These are phyloP conservation scores for Solanum chilense DNA, from an alignment of 257 asterid genomes.

Conservation along the genomic window DNA sequence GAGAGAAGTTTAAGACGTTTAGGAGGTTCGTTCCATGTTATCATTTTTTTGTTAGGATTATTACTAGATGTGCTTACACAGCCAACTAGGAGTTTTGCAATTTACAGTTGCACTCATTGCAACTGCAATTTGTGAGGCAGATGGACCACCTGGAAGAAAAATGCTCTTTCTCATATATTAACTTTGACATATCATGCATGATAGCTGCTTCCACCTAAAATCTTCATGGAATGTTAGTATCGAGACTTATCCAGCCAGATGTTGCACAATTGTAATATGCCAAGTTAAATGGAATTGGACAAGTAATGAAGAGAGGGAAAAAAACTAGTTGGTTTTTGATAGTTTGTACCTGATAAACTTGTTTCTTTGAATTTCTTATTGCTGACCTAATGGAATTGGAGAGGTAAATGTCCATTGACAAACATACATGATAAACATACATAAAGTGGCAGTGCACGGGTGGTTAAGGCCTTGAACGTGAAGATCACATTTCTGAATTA, in stretches of 20 bases:
- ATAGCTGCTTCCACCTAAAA: background rate
- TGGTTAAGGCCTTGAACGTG: background rate
- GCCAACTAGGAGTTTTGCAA: background rate
- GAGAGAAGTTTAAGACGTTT: background rate
- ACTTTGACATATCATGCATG: background rate
- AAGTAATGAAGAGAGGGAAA: background rate
- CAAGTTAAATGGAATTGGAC: background rate
- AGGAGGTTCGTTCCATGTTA: background rate
- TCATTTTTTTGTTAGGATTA: background rate
- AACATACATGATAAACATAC: background rate
- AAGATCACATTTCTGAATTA: background rate
- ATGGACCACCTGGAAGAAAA: background rate
- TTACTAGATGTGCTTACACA: background rate
- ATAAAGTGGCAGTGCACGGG: background rate
- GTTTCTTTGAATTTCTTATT: background rate
- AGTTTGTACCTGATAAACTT: background rate
- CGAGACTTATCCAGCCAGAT: background rate
- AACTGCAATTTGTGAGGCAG: background rate
- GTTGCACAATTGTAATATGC: background rate
- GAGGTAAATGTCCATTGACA: background rate
- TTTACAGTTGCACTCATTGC: background rate
- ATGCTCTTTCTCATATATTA: background rate
- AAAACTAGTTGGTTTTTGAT: background rate
- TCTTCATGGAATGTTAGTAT: background rate
- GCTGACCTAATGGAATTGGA: background rate